Conservation (phyloP, 345 rosid genomes). For the Anacardium occidentale region DNA sequence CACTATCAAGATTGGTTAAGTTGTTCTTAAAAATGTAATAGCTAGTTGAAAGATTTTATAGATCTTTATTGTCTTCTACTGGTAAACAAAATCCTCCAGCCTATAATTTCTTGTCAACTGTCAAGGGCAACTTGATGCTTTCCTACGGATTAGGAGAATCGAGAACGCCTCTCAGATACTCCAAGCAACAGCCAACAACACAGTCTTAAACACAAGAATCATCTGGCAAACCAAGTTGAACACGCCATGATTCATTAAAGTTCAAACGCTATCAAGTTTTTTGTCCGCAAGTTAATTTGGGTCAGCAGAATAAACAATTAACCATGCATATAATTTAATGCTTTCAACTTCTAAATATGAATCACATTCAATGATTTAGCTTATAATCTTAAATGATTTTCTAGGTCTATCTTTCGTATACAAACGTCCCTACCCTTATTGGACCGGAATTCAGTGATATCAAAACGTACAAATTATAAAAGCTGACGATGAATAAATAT, state of each 20-base stretch:
- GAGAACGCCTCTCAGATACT: not conserved
- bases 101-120: slow-evolving; percentile 1
- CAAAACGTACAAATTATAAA: not conserved
- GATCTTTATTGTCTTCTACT: slow-evolving; percentile 4
- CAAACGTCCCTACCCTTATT: not conserved
- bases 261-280: not conserved
- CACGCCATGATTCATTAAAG: not conserved
- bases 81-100: slow-evolving; percentile 3
- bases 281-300: not conserved
- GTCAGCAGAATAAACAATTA: not conserved
- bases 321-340: not conserved
- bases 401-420: not conserved
- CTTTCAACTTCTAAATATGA: not conserved
- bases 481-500: not conserved
- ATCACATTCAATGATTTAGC: not conserved
- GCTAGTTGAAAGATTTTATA: not conserved
- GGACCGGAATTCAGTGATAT: not conserved
- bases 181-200: not conserved
- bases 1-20: not conserved
- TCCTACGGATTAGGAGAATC: not conserved
- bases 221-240: not conserved
- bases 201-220: not conserved
- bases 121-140: slow-evolving; percentile 1
- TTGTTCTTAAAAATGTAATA: not conserved
- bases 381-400: slow-evolving; percentile 3